These are phyloP conservation scores for Fusarium incarnatum DNA, from an alignment of 2,329 filamentous ascomycete genomes.

Conservation along the genomic window DNA sequence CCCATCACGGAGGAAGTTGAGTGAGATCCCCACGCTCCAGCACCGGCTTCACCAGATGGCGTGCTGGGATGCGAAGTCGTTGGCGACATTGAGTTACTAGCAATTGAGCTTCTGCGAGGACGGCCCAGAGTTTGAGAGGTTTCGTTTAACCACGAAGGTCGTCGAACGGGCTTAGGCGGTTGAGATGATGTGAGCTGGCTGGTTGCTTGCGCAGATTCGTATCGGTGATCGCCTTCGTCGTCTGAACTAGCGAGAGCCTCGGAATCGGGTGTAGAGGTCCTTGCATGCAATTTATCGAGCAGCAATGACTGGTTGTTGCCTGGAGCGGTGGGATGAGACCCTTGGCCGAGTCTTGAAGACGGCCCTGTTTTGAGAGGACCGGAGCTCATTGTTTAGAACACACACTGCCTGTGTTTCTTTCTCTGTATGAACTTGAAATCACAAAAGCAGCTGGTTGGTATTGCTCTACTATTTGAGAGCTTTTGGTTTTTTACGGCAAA, in stretches of 20 bases:
- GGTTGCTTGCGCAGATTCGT: conserved; percentile 62
- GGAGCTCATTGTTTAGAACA: conserved; percentile 61
- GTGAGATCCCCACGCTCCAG: conserved; percentile 67
- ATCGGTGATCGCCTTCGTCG: conserved; percentile 82
- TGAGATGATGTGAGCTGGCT: conserved; percentile 51
- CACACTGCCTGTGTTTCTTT: conserved; percentile 23
- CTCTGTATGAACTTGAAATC: conserved; percentile 18
- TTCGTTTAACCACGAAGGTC: conserved; percentile 89
- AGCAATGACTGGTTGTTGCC: conserved; percentile 73
- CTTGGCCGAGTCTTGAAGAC: conserved; percentile 64
- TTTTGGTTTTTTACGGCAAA: neutral
- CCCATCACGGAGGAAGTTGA: conserved; percentile 60
- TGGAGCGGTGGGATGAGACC: conserved; percentile 58
- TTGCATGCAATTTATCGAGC: conserved; percentile 80
- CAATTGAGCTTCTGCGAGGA: conserved; percentile 81
- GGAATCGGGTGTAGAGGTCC: conserved; percentile 91
- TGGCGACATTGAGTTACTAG: conserved; percentile 80
- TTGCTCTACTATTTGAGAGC: neutral
- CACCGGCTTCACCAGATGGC: conserved; percentile 73
- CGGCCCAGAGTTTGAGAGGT: conserved; percentile 72
- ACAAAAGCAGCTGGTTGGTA: conserved; percentile 2
- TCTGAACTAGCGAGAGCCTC: conserved; percentile 95
- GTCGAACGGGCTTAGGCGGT: conserved; percentile 72
- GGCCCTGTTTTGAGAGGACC: conserved; percentile 62
- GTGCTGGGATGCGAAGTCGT: conserved; percentile 85